phyloP scores from a whole-genome alignment of 2,329 filamentous ascomycete species.

The Sarocladium kiliense region DNA sequence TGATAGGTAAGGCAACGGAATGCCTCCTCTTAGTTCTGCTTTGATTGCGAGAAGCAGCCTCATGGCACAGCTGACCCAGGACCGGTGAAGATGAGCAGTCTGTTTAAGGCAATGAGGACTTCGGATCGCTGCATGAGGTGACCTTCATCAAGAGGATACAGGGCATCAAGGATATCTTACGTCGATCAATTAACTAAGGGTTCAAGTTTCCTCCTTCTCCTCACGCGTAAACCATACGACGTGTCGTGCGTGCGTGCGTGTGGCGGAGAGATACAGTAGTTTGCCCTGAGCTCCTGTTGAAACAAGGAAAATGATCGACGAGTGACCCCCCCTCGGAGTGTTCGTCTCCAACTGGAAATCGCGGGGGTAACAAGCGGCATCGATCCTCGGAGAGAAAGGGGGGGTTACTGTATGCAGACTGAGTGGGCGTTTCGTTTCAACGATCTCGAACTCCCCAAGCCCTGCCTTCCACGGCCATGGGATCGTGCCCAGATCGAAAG shows the following conservation, averaged over 20 bases:
- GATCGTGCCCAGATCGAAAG: not conserved
- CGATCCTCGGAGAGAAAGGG: not conserved
- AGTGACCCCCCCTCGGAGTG: not conserved
- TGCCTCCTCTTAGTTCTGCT: not conserved
- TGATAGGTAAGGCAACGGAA: not conserved
- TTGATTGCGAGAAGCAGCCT: not conserved
- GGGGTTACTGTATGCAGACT: not conserved
- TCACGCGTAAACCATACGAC: no score
- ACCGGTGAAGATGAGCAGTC: not conserved
- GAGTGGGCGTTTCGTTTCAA: conserved; percentile 2
- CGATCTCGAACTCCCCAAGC: not conserved
- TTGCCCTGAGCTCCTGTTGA: not conserved
- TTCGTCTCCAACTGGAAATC: conserved; percentile 9
- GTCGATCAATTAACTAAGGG: not conserved
- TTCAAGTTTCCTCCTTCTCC: not conserved
- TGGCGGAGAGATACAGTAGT: not conserved
- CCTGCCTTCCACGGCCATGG: not conserved
- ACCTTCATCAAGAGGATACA: not conserved
- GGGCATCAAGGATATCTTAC: not conserved
- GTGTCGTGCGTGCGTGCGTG: not conserved
- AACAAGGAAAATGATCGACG: conserved; percentile 1
- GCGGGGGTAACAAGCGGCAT: not conserved
- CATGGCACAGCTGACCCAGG: not conserved
- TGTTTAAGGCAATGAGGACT: not conserved
- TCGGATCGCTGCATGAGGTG: not conserved